phyloP scores from a whole-genome alignment of 345 rosid species.

The Brassica juncea region DNA sequence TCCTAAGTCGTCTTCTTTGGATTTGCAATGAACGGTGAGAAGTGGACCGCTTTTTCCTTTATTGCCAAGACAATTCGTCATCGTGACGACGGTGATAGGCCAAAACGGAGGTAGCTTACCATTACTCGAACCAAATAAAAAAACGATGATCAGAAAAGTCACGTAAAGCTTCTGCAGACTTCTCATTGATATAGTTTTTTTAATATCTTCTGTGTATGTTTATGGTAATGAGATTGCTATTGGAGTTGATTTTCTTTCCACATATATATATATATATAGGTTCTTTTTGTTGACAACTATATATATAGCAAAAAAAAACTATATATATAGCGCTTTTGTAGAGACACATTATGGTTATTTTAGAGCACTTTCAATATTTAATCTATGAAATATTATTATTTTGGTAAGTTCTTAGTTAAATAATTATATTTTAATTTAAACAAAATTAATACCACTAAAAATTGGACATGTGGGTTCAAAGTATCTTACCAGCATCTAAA shows the following conservation, averaged over 20 bases:
- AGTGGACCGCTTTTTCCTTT: neutral
- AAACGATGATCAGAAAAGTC: neutral
- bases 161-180: neutral
- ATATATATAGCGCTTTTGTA: neutral
- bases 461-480: too few relatives aligned
- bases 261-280: too few relatives aligned
- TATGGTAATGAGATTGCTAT: neutral
- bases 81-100: neutral
- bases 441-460: too few relatives aligned
- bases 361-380: too few relatives aligned
- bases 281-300: too few relatives aligned
- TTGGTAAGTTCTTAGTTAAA: too few relatives aligned
- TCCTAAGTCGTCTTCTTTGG: conserved; percentile 20
- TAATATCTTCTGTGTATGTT: neutral
- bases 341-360: neutral
- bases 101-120: neutral
- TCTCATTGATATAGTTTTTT: neutral
- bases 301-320: too few relatives aligned
- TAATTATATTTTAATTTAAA: too few relatives aligned
- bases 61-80: neutral
- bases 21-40: conserved; percentile 26
- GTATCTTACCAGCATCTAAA: too few relatives aligned
- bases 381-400: too few relatives aligned
- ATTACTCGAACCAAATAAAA: conserved; percentile 4
- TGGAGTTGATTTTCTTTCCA: neutral